Evolutionary conservation across 495 filamentous ascomycete genomes (phyloP), one percentile per base, ranked within the genome.

Genomic region (Xylaria grammica): DNA sequence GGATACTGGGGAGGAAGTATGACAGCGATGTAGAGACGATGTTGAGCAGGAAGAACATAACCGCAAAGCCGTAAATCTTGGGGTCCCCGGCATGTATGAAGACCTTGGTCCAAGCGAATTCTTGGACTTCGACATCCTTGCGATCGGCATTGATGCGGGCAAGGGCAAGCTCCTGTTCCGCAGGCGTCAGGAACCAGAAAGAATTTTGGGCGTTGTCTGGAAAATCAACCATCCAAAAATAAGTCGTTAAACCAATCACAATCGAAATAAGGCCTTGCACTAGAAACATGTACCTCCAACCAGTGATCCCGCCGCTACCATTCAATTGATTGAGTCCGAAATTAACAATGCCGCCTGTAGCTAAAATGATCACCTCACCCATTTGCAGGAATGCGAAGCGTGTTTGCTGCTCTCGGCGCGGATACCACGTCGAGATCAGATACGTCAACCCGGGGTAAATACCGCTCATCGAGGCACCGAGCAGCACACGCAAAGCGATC

Each of bases 211-310:
- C 80, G 8, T 87, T 84, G 57, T 93, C 90, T 0, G 91, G 91
- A 65, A 94, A 94, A 67, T 92, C 90, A 27, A 93, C 81, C 72
- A 93, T 92, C 89, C 89, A 92, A 78, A 86, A 89, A 67, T 89
- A 93, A 0, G 88, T 92, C 4, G 81, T 56, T n/a, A 90, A 66
- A 6, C 90, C 89, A 45, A 93, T 75, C 1, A 90, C 75, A 65
- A 81, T 86, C n/a, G 89, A 78, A 59, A 90, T 86, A 0, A 82
- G 34, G 3, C 79, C 79, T 72, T 93, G 90, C 2, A 93, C 86
- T 6, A 93, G 70, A 61, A 86, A 92, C 86, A 91, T 92, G 85
- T 89, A 92, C 17, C 88, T 82, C 90, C 90, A 93, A 11, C 90
- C 89, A 6, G 82, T 84, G 13, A 93, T 67, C 0, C 86, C 87